Percentiles rank a stretch among this genome's conserved stretches.
These are phyloP conservation scores for Ustilaginoidea virens DNA, from an alignment of 2,329 filamentous ascomycete genomes.

Conservation along the genomic window DNA sequence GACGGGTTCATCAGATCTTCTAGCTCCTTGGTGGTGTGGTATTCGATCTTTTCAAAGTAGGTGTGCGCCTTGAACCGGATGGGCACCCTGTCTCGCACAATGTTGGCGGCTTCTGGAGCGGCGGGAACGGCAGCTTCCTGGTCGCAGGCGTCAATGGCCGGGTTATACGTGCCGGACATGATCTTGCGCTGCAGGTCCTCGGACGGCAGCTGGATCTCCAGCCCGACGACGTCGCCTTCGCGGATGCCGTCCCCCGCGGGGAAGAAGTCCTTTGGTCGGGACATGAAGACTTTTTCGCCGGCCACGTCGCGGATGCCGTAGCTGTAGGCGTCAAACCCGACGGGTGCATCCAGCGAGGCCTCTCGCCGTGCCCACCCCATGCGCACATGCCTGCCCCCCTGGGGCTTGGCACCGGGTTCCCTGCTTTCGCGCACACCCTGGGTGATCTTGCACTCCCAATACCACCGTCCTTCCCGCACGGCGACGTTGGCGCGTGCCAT, in stretches of 20 bases:
- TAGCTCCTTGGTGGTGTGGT: conserved; percentile 73
- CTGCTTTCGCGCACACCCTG: conserved; percentile 43
- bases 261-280: conserved; percentile 82
- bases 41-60: conserved; percentile 88
- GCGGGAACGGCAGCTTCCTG: conserved; percentile 34
- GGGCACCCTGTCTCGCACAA: conserved; percentile 87
- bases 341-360: conserved; percentile 66
- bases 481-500: conserved; percentile 85
- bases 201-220: conserved; percentile 83
- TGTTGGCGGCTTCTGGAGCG: conserved; percentile 51
- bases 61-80: conserved; percentile 88
- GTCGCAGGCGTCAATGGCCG: conserved; percentile 55
- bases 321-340: conserved; percentile 82
- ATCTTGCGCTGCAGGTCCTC: conserved; percentile 77
- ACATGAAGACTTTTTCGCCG: conserved; percentile 87
- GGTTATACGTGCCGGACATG: conserved; percentile 76
- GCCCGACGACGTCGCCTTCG: conserved; percentile 85
- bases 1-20: conserved; percentile 69
- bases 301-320: conserved; percentile 83
- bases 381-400: conserved; percentile 51
- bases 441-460: conserved; percentile 86
- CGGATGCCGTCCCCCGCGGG: conserved; percentile 61
- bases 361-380: conserved; percentile 77
- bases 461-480: conserved; percentile 77
- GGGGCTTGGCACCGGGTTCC: conserved; percentile 25